Conservation (phyloP, 257 asterid species). For the Jaltomata sinuosa region DNA sequence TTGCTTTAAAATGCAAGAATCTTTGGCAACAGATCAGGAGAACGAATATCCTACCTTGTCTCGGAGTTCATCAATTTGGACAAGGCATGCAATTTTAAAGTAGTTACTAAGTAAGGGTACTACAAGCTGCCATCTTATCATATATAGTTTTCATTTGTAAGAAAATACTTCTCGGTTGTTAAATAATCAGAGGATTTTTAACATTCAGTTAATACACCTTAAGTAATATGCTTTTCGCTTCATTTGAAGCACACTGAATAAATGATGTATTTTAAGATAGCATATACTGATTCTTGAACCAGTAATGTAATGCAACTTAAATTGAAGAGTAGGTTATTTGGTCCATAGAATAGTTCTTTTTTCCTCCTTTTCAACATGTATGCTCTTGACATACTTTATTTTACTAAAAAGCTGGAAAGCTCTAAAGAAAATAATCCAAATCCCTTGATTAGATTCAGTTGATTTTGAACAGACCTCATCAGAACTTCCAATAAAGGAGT, state of each 20-base stretch:
- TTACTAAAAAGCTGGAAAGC: neutral
- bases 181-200: neutral
- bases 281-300: neutral
- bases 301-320: neutral
- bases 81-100: neutral
- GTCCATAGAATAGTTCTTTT: neutral
- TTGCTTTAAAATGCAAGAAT: too few species aligned
- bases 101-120: neutral
- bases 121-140: neutral
- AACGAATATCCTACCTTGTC: too few species aligned
- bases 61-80: neutral
- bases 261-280: neutral
- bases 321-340: neutral
- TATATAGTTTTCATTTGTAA: neutral
- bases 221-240: neutral
- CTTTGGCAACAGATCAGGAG: too few species aligned
- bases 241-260: neutral
- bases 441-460: neutral
- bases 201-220: neutral
- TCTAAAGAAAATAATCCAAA: neutral
- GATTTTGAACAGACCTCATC: constrained; percentile 31
- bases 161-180: neutral
- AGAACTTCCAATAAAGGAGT: constrained; percentile 45
- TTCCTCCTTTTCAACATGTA: neutral
- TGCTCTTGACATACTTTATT: neutral